A percentile compares a stretch with the other conserved stretches of the same genome.
Conservation (phyloP, 768 basidiomycete genomes). For the Infundibulicybe gibba region DNA sequence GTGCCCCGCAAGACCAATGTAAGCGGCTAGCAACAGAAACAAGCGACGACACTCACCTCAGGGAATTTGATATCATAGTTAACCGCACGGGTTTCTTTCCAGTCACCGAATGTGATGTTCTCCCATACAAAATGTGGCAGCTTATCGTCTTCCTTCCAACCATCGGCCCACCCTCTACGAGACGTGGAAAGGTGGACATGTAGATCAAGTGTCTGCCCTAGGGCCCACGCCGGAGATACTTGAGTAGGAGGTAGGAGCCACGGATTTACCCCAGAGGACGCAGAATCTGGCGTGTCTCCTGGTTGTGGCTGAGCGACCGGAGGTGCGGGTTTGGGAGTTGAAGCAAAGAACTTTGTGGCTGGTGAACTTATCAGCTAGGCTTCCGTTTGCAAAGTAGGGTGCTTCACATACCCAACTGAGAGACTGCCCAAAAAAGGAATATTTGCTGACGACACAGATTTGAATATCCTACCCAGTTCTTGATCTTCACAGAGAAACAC, state of each 20-base stretch:
- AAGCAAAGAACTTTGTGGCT: slow-evolving; percentile 25
- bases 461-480: background rate
- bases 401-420: slow-evolving; percentile 53
- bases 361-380: background rate
- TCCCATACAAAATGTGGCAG: slow-evolving; percentile 75
- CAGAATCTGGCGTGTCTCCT: slow-evolving; percentile 3
- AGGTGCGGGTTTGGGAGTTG: slow-evolving; percentile 2
- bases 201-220: slow-evolving; percentile 62
- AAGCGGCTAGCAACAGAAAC: slow-evolving; percentile 2
- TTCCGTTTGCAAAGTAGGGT: background rate
- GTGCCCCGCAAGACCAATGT: background rate
- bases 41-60: slow-evolving; percentile 37
- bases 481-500: background rate
- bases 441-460: slow-evolving; percentile 49
- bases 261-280: slow-evolving; percentile 36
- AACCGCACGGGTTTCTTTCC: slow-evolving; percentile 54
- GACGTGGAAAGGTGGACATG: slow-evolving; percentile 73
- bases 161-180: slow-evolving; percentile 43
- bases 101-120: slow-evolving; percentile 77
- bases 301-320: slow-evolving; percentile 14
- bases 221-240: slow-evolving; percentile 54
- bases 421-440: slow-evolving; percentile 59
- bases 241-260: slow-evolving; percentile 51
- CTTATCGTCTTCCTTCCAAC: slow-evolving; percentile 41
- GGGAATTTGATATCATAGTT: slow-evolving; percentile 66